Conservation (phyloP, 306 rosid genomes). For the Cucumis melo region DNA sequence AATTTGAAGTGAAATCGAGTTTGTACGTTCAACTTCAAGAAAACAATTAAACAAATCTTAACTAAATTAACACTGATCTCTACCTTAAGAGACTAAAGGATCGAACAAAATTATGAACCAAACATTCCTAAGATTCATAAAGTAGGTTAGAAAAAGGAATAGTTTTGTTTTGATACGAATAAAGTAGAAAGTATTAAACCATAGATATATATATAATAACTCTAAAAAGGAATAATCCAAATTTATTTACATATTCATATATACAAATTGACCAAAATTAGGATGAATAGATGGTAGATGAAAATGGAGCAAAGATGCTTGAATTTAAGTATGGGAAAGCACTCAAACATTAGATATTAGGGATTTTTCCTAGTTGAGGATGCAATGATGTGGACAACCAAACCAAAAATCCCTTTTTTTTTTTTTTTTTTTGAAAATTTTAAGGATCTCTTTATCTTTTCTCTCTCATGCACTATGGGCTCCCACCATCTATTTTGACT, state of each 20-base stretch:
- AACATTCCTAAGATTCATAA: not conserved
- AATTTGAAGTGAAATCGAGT: not conserved
- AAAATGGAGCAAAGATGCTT: not conserved
- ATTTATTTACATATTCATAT: not conserved
- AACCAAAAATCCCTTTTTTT: not conserved
- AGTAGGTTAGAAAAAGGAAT: not conserved
- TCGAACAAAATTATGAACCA: not conserved
- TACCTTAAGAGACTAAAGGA: no score
- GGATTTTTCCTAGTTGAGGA: not conserved
- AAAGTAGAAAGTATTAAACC: no score
- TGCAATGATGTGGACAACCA: constrained; percentile 4
- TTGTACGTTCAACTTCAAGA: no score
- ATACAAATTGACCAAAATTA: not conserved
- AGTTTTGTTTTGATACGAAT: not conserved
- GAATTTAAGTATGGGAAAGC: not conserved
- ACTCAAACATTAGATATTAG: not conserved
- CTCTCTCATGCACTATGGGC: not conserved
- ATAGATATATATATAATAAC: not conserved
- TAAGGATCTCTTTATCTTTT: not conserved
- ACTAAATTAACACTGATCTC: no score
- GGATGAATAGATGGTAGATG: not conserved
- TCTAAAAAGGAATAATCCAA: not conserved
- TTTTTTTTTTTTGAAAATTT: not conserved
- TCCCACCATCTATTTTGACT: constrained; percentile 1
- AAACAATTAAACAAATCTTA: no score